phyloP scores from a whole-genome alignment of 2,329 filamentous ascomycete genomes.

The Ophiostoma angusticollis region DNA sequence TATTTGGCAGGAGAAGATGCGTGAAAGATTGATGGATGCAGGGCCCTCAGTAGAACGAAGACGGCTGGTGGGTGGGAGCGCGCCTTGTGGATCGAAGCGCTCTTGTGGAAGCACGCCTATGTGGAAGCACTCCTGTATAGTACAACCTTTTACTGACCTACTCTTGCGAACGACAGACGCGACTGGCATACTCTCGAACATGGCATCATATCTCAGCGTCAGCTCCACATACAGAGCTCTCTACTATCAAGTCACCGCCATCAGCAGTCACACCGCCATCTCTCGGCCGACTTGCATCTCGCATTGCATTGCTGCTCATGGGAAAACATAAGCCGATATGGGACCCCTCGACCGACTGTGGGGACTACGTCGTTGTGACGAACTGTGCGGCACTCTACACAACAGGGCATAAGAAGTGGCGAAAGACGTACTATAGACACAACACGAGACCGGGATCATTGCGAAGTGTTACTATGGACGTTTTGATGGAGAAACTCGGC shows the following conservation, averaged over 20 bases:
- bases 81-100: too few relatives aligned
- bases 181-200: conserved; percentile 86
- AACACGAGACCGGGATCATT: conserved; percentile 81
- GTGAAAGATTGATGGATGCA: too few relatives aligned
- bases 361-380: conserved; percentile 94
- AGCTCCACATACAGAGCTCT: conserved; percentile 47
- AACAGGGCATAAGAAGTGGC: conserved; percentile 82
- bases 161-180: conserved; percentile 51
- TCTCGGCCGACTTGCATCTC: conserved; percentile 79
- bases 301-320: conserved; percentile 82
- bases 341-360: conserved; percentile 95
- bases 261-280: conserved; percentile 52
- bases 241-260: conserved; percentile 36
- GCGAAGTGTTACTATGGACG: conserved; percentile 85
- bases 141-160: too few relatives aligned
- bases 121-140: too few relatives aligned
- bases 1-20: too few relatives aligned
- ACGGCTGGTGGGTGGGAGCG: too few relatives aligned
- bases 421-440: conserved; percentile 94
- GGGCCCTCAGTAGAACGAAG: too few relatives aligned
- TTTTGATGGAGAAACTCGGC: conserved; percentile 86
- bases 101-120: too few relatives aligned
- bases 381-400: conserved; percentile 77
- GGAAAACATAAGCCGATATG: conserved; percentile 98
- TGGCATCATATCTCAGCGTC: conserved; percentile 81